These are phyloP conservation scores for Neofusicoccum sp. DNA, from an alignment of 2,329 filamentous ascomycete species.

Conservation along the genomic window DNA sequence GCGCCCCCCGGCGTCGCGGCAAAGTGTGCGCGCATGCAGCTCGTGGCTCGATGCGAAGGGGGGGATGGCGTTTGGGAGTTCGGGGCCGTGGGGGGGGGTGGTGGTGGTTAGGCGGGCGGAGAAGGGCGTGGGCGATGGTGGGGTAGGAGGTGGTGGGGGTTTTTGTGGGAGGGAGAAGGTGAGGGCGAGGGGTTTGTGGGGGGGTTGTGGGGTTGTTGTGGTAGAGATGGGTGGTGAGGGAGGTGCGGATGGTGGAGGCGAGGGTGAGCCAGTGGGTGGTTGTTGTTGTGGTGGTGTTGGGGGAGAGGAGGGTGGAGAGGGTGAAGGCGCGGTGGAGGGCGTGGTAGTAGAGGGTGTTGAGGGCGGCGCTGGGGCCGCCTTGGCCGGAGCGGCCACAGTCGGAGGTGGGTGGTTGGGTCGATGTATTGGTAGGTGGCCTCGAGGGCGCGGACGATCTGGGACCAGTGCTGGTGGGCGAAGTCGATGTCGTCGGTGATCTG, in stretches of 20 bases:
- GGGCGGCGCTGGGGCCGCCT: conserved; percentile 22
- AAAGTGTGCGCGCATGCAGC: background rate
- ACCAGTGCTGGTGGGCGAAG: background rate
- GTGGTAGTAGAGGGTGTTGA: conserved; percentile 35
- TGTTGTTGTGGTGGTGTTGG: background rate
- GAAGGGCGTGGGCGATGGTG: background rate
- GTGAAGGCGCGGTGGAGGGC: conserved; percentile 21
- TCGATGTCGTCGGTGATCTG: conserved; percentile 53
- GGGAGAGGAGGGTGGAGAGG: background rate
- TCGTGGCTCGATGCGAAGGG: background rate
- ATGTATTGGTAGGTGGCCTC: background rate
- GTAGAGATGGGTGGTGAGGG: background rate
- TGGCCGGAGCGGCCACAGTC: background rate
- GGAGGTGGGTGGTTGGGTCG: background rate
- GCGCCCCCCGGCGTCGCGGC: background rate
- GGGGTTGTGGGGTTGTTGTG: background rate
- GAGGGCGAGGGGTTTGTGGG: background rate
- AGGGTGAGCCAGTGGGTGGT: background rate
- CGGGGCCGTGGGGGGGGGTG: background rate
- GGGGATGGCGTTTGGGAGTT: background rate
- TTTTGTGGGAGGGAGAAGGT: background rate
- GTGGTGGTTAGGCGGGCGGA: background rate
- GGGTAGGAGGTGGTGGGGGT: background rate
- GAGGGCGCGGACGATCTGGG: background rate
- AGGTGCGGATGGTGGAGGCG: background rate